Conservation (phyloP, 2,329 filamentous ascomycete species). For the Colletotrichum limetticola region DNA sequence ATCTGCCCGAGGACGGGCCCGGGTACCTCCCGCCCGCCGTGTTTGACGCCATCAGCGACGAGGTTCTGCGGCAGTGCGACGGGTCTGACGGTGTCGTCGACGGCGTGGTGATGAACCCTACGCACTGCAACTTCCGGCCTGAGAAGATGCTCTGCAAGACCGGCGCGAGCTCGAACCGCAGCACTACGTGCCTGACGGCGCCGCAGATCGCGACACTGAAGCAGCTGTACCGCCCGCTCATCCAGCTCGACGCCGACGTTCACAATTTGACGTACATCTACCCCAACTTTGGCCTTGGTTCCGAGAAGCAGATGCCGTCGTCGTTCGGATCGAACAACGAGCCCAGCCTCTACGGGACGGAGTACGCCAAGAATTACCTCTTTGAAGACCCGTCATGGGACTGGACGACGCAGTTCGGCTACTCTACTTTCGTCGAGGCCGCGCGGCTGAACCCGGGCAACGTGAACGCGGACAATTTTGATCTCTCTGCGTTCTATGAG, state of each 20-base stretch:
- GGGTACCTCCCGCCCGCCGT: slow-evolving; percentile 38
- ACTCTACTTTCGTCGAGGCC: slow-evolving; percentile 39
- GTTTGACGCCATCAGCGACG: slow-evolving; percentile 38
- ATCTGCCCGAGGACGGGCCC: slow-evolving; percentile 55
- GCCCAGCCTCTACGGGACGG: slow-evolving; percentile 37
- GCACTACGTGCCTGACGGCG: slow-evolving; percentile 51
- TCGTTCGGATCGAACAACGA: slow-evolving; percentile 43
- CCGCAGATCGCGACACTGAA: slow-evolving; percentile 50
- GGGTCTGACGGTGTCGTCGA: slow-evolving; percentile 57
- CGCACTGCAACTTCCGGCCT: slow-evolving; percentile 52
- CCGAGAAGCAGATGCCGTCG: slow-evolving; percentile 40
- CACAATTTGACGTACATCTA: slow-evolving; percentile 45
- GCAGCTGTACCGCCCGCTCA: slow-evolving; percentile 45
- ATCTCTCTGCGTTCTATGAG: slow-evolving; percentile 51
- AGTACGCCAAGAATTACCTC: slow-evolving; percentile 52
- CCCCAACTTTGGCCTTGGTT: slow-evolving; percentile 59
- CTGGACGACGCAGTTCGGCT: slow-evolving; percentile 48
- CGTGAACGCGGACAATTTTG: slow-evolving; percentile 51
- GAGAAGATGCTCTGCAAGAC: slow-evolving; percentile 49
- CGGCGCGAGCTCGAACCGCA: slow-evolving; percentile 41
- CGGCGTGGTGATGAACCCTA: slow-evolving; percentile 56
- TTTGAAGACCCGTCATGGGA: slow-evolving; percentile 51
- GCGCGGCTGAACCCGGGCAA: slow-evolving; percentile 47
- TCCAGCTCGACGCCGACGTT: slow-evolving; percentile 37
- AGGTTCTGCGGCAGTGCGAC: slow-evolving; percentile 59